Conservation (phyloP, 345 rosid genomes). For the Mallotus nudiflorus region DNA sequence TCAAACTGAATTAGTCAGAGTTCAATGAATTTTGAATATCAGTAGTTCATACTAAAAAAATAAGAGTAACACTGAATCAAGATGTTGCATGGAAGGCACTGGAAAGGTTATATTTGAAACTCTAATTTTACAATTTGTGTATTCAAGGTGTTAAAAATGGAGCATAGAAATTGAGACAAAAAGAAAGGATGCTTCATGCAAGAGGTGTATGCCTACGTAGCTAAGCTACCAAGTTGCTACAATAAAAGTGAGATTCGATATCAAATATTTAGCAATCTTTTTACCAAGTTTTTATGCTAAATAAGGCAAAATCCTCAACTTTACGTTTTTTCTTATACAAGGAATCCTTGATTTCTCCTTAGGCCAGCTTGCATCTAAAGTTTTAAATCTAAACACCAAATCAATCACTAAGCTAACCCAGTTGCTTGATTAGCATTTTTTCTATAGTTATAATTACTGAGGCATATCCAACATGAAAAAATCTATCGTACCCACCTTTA, state of each 20-base stretch:
- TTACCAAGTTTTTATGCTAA: background rate
- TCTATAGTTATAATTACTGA: conserved; percentile 7
- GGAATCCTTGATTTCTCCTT: background rate
- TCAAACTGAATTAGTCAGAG: too few relatives aligned
- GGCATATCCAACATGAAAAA: conserved; percentile 20
- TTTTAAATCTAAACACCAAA: background rate
- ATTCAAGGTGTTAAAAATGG: background rate
- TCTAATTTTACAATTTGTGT: background rate
- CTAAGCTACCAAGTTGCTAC: too few relatives aligned
- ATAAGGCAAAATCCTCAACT: conserved; percentile 4
- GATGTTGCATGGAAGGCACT: background rate
- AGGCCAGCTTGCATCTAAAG: background rate
- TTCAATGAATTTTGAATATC: too few relatives aligned
- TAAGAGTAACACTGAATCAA: background rate
- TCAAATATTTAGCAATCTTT: background rate
- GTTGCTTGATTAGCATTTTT: background rate
- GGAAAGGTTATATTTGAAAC: too few relatives aligned
- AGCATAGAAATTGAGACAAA: too few relatives aligned
- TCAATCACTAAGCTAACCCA: background rate
- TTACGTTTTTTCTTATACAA: background rate
- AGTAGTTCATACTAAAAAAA: too few relatives aligned
- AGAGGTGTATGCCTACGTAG: background rate
- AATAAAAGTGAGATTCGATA: conserved; percentile 6
- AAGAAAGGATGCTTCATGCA: background rate
- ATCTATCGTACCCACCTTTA: conserved; percentile 29